Evolutionary conservation across 2,329 filamentous ascomycete species (phyloP), one percentile per base, ranked within the genome.

Genomic region (Bipolaris gigantea): DNA sequence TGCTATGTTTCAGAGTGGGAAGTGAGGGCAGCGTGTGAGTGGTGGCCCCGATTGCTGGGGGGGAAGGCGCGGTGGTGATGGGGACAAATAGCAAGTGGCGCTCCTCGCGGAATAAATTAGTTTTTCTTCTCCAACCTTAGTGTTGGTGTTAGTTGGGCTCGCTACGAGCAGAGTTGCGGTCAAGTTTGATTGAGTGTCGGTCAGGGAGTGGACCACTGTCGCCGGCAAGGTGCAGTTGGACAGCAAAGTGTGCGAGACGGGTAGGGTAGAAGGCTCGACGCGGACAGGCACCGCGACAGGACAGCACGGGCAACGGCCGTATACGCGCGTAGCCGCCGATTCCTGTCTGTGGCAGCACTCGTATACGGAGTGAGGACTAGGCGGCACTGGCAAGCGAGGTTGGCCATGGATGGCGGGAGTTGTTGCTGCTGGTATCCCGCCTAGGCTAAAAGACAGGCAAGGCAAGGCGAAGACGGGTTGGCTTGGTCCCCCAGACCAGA

Each of bases 401-500:
- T 42, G 42, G 48, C 50, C 52, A 38, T 21, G 35, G 16, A 49
- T 50, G 16, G 44, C 49, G 51, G 59, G 55, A 36, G 62, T 48
- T 55, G 60, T 59, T 62, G 49, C 47, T 55, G 52, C 43, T 48
- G 45, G 48, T 4, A 48, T 48, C 56, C 53, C 43, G 49, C 45
- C 51, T 6, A 53, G 54, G 49, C 55, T 55, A 60, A 30, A 30
- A 13, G 27, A 30, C 27, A 56, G 21, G 54, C 27, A 56, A 27
- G 54, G 49, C 55, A 57, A 53, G 60, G 55, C 50, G 59, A 53
- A 47, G 59, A 62, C 50, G 27, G 27, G 27, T 30, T 30, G 27
- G 13, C 27, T 11, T 30, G 27, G 10, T 58, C 27, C 59, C 65
- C 65, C 62, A 62, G 55, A 66, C 57, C 50, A 62, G 60, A 53